phyloP scores from a whole-genome alignment of 1,284 basidiomycete species.

The Fomitopsis betulina region DNA sequence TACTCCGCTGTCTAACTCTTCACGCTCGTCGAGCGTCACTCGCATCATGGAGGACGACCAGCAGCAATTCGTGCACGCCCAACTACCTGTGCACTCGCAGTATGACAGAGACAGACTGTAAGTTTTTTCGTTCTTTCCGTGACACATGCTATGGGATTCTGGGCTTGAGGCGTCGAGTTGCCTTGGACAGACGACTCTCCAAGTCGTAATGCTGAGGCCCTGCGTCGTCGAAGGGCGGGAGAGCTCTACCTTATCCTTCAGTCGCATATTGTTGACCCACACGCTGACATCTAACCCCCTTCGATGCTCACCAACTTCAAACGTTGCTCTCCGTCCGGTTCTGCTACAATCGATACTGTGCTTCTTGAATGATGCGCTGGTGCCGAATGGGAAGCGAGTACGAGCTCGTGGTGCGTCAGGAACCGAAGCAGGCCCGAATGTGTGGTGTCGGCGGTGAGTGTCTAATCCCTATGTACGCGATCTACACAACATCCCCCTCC shows the following conservation, averaged over 20 bases:
- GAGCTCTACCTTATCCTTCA: conserved; percentile 1
- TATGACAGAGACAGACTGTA: conserved; percentile 30
- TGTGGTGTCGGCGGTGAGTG: conserved; percentile 87
- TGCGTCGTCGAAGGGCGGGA: background rate
- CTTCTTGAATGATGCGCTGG: conserved; percentile 14
- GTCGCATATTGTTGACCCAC: background rate
- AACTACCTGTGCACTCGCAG: conserved; percentile 24
- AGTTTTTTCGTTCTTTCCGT: conserved; percentile 14
- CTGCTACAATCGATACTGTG: background rate
- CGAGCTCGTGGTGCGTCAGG: conserved; percentile 79
- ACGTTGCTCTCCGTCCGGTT: background rate
- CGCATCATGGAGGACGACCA: conserved; percentile 28
- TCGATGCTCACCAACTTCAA: conserved; percentile 7
- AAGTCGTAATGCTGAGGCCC: background rate
- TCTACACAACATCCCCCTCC: background rate
- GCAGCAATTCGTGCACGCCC: conserved; percentile 28
- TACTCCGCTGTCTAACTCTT: background rate
- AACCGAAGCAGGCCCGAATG: conserved; percentile 90
- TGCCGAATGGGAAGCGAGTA: conserved; percentile 59
- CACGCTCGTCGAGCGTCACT: background rate
- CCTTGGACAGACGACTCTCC: background rate
- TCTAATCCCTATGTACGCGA: conserved; percentile 10
- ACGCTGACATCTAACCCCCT: conserved; percentile 5
- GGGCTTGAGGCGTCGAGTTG: background rate
- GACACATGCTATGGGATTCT: background rate